A percentile compares a stretch with the other conserved stretches of the same genome.
phyloP scores from a whole-genome alignment of 2,329 filamentous ascomycete genomes.

The Venturia pyrina region DNA sequence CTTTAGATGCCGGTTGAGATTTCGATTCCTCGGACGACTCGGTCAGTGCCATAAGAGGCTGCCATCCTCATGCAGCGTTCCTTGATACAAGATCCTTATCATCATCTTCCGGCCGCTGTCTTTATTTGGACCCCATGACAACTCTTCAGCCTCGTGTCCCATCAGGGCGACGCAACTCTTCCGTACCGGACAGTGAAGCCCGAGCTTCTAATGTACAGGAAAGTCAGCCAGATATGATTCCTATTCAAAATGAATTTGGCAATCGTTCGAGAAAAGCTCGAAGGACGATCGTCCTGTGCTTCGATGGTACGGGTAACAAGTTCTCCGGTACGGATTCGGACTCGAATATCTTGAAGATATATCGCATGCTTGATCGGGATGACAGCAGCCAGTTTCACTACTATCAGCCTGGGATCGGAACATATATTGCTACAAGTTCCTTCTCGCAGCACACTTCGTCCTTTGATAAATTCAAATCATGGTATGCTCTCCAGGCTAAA shows the following conservation, averaged over 20 bases:
- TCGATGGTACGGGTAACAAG: constrained; percentile 34
- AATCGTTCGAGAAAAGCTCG: not conserved
- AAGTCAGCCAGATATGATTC: not conserved
- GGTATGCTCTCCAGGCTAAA: constrained; percentile 29
- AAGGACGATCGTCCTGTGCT: constrained; percentile 28
- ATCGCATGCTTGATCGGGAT: constrained; percentile 56
- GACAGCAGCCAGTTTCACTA: constrained; percentile 45
- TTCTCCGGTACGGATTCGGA: constrained; percentile 31
- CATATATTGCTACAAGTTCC: constrained; percentile 54
- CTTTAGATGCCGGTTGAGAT: not conserved
- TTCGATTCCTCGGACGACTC: not conserved
- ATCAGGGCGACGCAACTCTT: not conserved
- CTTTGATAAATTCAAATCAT: constrained; percentile 50
- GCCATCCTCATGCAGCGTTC: not conserved
- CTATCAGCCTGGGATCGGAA: constrained; percentile 49
- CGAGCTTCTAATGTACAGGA: not conserved
- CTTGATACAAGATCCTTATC: not conserved
- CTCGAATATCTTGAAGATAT: constrained; percentile 54
- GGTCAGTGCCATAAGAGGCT: not conserved
- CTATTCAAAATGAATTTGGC: not conserved
- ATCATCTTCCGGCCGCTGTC: not conserved
- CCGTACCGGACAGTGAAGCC: not conserved
- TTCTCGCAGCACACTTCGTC: constrained; percentile 49
- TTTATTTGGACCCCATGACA: not conserved
- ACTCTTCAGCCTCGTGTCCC: not conserved